Evolutionary conservation across 805 yeast species (phyloP).

Genomic region (Candida xyloterini): DNA sequence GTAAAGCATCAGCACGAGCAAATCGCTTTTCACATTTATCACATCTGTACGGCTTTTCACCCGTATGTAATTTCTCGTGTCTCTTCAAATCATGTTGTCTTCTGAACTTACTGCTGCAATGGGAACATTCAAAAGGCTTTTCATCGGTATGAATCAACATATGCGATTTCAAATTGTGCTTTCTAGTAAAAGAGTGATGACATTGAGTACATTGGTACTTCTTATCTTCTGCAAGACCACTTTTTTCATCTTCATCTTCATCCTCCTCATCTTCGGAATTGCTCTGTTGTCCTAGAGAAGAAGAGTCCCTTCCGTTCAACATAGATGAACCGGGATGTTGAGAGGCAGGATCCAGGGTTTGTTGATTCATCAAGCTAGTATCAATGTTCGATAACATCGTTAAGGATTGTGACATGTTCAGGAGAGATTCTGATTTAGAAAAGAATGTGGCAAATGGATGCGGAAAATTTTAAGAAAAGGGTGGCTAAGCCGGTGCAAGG

Average conservation of each 20-base stretch:
- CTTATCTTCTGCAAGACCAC: slow-evolving; percentile 27
- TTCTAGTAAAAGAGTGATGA: slow-evolving; percentile 62
- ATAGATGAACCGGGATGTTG: slow-evolving; percentile 5
- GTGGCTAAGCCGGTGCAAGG: slow-evolving; percentile 16
- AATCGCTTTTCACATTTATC: slow-evolving; percentile 58
- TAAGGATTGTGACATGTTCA: slow-evolving; percentile 16
- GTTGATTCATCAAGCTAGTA: slow-evolving; percentile 20
- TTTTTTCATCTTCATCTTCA: slow-evolving; percentile 15
- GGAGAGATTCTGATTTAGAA: background rate
- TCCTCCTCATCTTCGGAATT: slow-evolving; percentile 18
- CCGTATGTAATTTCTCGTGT: slow-evolving; percentile 72
- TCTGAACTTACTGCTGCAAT: slow-evolving; percentile 62
- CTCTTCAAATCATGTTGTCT: slow-evolving; percentile 74
- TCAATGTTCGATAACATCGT: slow-evolving; percentile 20
- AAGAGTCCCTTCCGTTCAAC: slow-evolving; percentile 7
- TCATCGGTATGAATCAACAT: slow-evolving; percentile 62
- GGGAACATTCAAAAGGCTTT: slow-evolving; percentile 61
- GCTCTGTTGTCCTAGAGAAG: slow-evolving; percentile 11
- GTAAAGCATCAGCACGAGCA: slow-evolving; percentile 74
- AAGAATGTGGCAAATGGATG: slow-evolving; percentile 20
- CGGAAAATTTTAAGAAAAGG: slow-evolving; percentile 1
- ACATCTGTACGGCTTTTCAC: slow-evolving; percentile 68
- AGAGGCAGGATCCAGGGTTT: slow-evolving; percentile 8
- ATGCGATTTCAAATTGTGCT: slow-evolving; percentile 73
- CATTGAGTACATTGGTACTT: slow-evolving; percentile 56